Evolutionary conservation across 306 rosid genomes (phyloP), one percentile per base, ranked within the genome.

Genomic region (Ormosia emarginata): DNA sequence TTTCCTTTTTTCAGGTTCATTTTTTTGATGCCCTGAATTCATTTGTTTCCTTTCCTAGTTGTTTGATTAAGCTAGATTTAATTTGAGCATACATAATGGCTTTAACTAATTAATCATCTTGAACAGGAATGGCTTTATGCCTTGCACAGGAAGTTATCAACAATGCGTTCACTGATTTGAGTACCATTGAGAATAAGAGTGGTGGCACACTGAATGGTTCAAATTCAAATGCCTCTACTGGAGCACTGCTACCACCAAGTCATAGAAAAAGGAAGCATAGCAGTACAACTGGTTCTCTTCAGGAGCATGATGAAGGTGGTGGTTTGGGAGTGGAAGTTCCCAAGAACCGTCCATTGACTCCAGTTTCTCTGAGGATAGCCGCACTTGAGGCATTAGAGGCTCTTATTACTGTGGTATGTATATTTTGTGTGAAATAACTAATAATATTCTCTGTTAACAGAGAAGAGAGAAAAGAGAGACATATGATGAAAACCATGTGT

Each of bases 331-430:
- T 61, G 39, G 87, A 76, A 75, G 76, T 75, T 64, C 66, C 74
- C 52, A 85, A 91, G 76, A 85, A 64, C 75, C 33, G 9, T 56
- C 11, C 58, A 5, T 44, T 46, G 15, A 74, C 87, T 67, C 91
- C 92, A 74, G 77, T 92, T 67, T 79, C 90, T 52, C 71, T 93
- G 85, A 86, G 88, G 90, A 88, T 93, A 81, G 99, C 99, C 43
- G 97, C 96, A 68, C 91, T 95, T 24, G 92, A 92, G 84, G 87
- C 98, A 40, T 86, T 95, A 49, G 94, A 95, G 85, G 86, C 94
- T 65, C 94, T 93, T 79, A 67, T 92, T 49, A 90, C 87, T 30
- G 91, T 90, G 97, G 99, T 95, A 88, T 64, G 93, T 47, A 49
- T 76, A 61, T 68, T 71, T 15, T 50, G 50, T 66, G 24, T 49